phyloP scores from a whole-genome alignment of 768 basidiomycete species.

The Trametes meyenii region DNA sequence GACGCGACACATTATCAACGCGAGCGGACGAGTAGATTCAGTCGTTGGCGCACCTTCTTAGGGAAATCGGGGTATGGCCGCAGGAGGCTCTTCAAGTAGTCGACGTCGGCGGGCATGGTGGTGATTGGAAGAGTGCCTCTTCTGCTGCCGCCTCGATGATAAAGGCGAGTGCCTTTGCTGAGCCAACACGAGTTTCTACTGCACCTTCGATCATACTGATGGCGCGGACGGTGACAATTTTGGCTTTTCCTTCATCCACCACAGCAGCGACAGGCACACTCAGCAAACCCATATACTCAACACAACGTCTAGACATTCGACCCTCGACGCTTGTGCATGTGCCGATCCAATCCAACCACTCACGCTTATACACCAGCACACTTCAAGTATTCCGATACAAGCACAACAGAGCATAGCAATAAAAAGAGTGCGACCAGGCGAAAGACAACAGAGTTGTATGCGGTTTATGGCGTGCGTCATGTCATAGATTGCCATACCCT shows the following conservation, averaged over 20 bases:
- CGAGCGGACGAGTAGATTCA: not conserved
- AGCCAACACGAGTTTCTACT: not conserved
- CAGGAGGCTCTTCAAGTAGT: constrained; percentile 64
- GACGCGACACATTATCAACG: not conserved
- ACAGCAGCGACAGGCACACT: too few species aligned
- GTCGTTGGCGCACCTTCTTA: constrained; percentile 66
- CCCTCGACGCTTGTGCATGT: too few species aligned
- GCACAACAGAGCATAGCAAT: constrained; percentile 5
- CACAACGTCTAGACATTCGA: too few species aligned
- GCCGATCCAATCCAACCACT: not conserved
- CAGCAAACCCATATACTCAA: too few species aligned
- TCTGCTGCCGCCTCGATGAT: not conserved
- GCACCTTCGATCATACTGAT: too few species aligned
- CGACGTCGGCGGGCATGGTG: constrained; percentile 70
- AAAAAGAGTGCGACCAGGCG: not conserved
- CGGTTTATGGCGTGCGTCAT: constrained; percentile 21
- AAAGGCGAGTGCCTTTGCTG: too few species aligned
- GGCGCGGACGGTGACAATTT: too few species aligned
- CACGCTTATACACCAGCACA: not conserved
- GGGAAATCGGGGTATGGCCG: constrained; percentile 78
- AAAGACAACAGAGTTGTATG: constrained; percentile 4
- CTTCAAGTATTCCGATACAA: not conserved
- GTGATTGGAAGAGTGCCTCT: not conserved
- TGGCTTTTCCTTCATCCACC: too few species aligned
- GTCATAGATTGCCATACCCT: constrained; percentile 45